phyloP scores from a whole-genome alignment of 2,329 filamentous ascomycete species.

The Monosporascus cannonballus region DNA sequence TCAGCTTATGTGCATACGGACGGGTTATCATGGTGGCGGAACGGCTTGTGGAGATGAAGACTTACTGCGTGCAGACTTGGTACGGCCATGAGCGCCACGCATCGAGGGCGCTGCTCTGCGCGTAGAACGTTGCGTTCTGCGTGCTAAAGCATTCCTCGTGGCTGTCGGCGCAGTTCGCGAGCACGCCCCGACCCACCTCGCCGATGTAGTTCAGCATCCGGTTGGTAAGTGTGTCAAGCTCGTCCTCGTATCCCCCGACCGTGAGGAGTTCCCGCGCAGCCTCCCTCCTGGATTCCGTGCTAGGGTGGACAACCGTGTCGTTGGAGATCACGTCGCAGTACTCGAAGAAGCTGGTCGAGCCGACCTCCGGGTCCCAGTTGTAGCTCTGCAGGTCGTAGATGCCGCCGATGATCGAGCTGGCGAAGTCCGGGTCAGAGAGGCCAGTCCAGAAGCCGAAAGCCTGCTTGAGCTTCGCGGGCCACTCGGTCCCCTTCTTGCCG shows the following conservation, averaged over 20 bases:
- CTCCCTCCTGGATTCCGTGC: slow-evolving; percentile 28
- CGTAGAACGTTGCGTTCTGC: slow-evolving; percentile 28
- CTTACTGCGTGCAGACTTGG: slow-evolving; percentile 50
- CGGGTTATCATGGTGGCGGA: too few relatives aligned
- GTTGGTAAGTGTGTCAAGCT: slow-evolving; percentile 31
- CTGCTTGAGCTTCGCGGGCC: slow-evolving; percentile 37
- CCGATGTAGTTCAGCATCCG: slow-evolving; percentile 49
- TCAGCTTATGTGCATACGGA: slow-evolving; percentile 4
- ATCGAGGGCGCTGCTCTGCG: slow-evolving; percentile 29
- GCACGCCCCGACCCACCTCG: slow-evolving; percentile 27
- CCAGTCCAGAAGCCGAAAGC: slow-evolving; percentile 42
- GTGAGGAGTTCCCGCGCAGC: slow-evolving; percentile 34
- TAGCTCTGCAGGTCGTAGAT: slow-evolving; percentile 40
- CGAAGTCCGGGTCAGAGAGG: slow-evolving; percentile 43
- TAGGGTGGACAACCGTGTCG: slow-evolving; percentile 34
- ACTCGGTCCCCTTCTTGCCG: slow-evolving; percentile 28
- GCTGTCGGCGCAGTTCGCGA: slow-evolving; percentile 14
- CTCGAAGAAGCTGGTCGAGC: slow-evolving; percentile 33
- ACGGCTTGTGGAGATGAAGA: not conserved
- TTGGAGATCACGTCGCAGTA: slow-evolving; percentile 46
- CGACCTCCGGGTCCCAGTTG: slow-evolving; percentile 48
- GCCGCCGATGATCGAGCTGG: slow-evolving; percentile 32
- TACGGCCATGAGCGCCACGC: slow-evolving; percentile 44
- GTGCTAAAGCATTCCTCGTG: slow-evolving; percentile 34
- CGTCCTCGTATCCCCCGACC: slow-evolving; percentile 34